These are phyloP conservation scores for Polytrichum formosum DNA, from an alignment of 225 moss, liverwort and hornwort species.

Conservation along the genomic window DNA sequence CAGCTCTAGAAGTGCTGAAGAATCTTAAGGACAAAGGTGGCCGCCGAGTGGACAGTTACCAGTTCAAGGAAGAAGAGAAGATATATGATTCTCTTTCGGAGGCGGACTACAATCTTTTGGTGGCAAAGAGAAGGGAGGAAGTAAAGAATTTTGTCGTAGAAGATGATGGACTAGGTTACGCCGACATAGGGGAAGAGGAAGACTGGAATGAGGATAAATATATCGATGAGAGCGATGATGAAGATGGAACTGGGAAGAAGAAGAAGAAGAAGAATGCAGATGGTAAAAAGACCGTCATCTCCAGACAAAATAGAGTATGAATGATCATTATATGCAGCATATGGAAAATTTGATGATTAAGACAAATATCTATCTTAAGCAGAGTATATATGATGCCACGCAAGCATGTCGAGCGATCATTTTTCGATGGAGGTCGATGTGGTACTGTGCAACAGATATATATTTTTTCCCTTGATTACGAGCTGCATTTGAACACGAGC, in stretches of 20 bases:
- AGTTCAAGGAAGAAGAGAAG: conserved; percentile 80
- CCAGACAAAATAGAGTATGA: too few species aligned
- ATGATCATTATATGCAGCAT: too few species aligned
- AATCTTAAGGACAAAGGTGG: conserved; percentile 81
- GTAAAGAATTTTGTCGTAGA: conserved; percentile 90
- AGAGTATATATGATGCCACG: too few species aligned
- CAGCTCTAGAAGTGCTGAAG: conserved; percentile 78
- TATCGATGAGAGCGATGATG: conserved; percentile 54
- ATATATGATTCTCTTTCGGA: conserved; percentile 88
- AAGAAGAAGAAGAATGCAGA: conserved; percentile 56
- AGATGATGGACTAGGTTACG: conserved; percentile 90
- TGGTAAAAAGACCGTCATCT: conserved; percentile 16
- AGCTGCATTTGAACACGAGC: too few species aligned
- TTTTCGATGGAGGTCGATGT: too few species aligned
- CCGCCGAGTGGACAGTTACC: conserved; percentile 71
- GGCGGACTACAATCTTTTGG: conserved; percentile 79
- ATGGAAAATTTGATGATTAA: too few species aligned
- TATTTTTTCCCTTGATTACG: too few species aligned
- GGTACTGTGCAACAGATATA: too few species aligned
- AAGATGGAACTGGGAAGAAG: conserved; percentile 37
- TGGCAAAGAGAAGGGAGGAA: conserved; percentile 78
- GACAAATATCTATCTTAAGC: too few species aligned
- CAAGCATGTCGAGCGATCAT: too few species aligned
- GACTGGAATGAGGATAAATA: conserved; percentile 79
- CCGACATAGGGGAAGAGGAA: conserved; percentile 76